A percentile compares a stretch with the other conserved stretches of the same genome.
These are phyloP conservation scores for Zychaea mexicana DNA, from an alignment of 371 early-diverging fungal genomes.

Conservation along the genomic window DNA sequence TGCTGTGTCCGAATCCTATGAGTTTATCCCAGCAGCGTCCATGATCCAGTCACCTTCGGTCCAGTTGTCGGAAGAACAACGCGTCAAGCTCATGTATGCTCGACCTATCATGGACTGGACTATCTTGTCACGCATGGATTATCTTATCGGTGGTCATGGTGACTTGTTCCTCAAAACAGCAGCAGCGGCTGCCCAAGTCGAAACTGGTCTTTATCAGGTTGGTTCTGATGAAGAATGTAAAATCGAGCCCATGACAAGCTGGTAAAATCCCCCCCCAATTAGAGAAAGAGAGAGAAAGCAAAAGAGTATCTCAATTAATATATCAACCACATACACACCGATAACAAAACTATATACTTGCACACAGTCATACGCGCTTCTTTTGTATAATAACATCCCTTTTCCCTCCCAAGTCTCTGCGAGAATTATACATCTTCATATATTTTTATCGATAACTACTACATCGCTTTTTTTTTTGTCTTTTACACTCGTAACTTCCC, in stretches of 20 bases:
- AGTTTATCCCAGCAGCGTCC: slow-evolving; percentile 18
- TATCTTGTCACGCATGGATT: slow-evolving; percentile 47
- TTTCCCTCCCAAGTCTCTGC: too few relatives aligned
- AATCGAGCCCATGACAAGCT: slow-evolving; percentile 5
- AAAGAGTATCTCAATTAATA: too few relatives aligned
- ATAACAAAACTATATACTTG: too few relatives aligned
- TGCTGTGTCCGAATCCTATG: slow-evolving; percentile 28
- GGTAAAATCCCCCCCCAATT: slow-evolving; percentile 14
- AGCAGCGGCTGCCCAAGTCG: slow-evolving; percentile 51
- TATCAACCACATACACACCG: too few relatives aligned
- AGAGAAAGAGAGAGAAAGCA: too few relatives aligned
- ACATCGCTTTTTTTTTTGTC: too few relatives aligned
- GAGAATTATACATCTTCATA: too few relatives aligned
- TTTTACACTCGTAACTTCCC: too few relatives aligned
- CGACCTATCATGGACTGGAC: slow-evolving; percentile 48
- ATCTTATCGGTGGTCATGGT: slow-evolving; percentile 31
- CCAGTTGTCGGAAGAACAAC: slow-evolving; percentile 19
- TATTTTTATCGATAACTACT: too few relatives aligned
- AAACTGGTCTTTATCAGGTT: slow-evolving; percentile 25
- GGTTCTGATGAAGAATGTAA: slow-evolving; percentile 1
- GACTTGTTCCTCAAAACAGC: slow-evolving; percentile 37
- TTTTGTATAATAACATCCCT: too few relatives aligned
- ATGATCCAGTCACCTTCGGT: neutral
- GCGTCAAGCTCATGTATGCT: slow-evolving; percentile 26
- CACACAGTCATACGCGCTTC: too few relatives aligned